Percentiles rank a stretch among this genome's conserved stretches.
phyloP scores from a whole-genome alignment of 352 stramenopile species.

The Globisporangium nodosum region DNA sequence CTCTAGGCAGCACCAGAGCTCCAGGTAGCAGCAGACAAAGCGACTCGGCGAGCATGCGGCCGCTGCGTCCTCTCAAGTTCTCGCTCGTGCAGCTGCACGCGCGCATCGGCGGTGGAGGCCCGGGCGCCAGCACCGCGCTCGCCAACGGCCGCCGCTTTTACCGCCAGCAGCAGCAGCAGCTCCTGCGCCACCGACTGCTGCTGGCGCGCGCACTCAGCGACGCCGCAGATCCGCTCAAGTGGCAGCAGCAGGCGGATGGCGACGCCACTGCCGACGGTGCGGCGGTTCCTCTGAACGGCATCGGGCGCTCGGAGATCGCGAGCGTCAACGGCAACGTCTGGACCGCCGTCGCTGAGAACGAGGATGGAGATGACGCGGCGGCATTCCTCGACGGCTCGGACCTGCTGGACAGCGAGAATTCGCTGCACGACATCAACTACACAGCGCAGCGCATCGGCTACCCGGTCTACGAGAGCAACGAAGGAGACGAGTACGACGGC shows the following conservation, averaged over 20 bases:
- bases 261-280: not conserved
- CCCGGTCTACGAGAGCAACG: slow-evolving; percentile 40
- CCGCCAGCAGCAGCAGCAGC: slow-evolving; percentile 15
- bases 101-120: slow-evolving; percentile 2
- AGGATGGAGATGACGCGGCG: slow-evolving; percentile 13
- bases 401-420: slow-evolving; percentile 22
- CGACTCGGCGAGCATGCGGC: slow-evolving; percentile 6
- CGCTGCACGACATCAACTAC: slow-evolving; percentile 53
- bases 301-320: not conserved
- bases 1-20: not conserved
- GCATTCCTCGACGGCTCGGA: slow-evolving; percentile 23
- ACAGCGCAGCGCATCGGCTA: slow-evolving; percentile 73
- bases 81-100: slow-evolving; percentile 29
- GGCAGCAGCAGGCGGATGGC: slow-evolving; percentile 5
- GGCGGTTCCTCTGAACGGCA: slow-evolving; percentile 9
- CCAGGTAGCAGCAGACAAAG: not conserved
- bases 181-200: slow-evolving; percentile 19
- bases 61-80: slow-evolving; percentile 34
- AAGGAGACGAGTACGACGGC: slow-evolving; percentile 21
- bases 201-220: slow-evolving; percentile 42
- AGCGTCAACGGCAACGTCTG: slow-evolving; percentile 4
- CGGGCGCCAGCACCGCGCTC: not conserved
- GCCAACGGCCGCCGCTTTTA: slow-evolving; percentile 13
- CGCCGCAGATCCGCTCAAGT: slow-evolving; percentile 19
- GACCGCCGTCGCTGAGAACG: slow-evolving; percentile 1